Base-by-base conservation (phyloP, 768 basidiomycete species). In the Suillus subluteus region DNA sequence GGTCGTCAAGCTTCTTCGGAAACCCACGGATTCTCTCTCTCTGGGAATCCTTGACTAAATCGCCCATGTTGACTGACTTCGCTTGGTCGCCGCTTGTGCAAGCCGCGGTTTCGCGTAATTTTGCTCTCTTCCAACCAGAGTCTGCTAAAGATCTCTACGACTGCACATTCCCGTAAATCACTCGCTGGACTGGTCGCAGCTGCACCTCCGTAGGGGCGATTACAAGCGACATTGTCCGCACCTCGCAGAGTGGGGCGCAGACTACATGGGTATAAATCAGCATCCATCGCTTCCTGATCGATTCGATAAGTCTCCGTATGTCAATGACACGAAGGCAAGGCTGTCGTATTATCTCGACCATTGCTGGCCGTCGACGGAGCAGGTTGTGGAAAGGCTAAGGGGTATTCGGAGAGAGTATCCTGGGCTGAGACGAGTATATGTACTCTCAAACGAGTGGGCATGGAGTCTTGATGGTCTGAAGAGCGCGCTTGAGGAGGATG, bases 131-230 rank as follows among this genome's bases (percentile, higher is more conserved):
- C 32, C 82, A 79, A 21, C 78, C 79, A 9, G 70, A 71, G 37
- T 73, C 77, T 21, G 74, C 72, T 44, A 71, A 70, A 26, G 64
- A 72, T 35, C 62, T 74, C 67, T 62, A 71, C 11, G 50, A 65
- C n/a, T 62, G 58, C 69, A 26, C 64, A 70, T 38, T 73, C 71
- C 15, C 35, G 72, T 13, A 61, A 63, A 6, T 75, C 77, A 11
- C 75, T 86, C 30, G 70, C 75, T 2, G 84, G 83, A 3, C 77
- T 87, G 16, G 71, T 89, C 15, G 88, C 88, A 1, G n/a, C 65
- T 88, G 9, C 87, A 89, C 62, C 78, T 84, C 50, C 82, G 87
- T 7, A 79, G 86, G 1, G 88, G 88, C 6, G 88, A 89, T 66
- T 89, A 84, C 70, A 80, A 74, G 38, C 78, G 83, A 2, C 87